Base-by-base conservation (phyloP, 768 basidiomycete genomes). In the Boletus rufocinnamomeus region DNA sequence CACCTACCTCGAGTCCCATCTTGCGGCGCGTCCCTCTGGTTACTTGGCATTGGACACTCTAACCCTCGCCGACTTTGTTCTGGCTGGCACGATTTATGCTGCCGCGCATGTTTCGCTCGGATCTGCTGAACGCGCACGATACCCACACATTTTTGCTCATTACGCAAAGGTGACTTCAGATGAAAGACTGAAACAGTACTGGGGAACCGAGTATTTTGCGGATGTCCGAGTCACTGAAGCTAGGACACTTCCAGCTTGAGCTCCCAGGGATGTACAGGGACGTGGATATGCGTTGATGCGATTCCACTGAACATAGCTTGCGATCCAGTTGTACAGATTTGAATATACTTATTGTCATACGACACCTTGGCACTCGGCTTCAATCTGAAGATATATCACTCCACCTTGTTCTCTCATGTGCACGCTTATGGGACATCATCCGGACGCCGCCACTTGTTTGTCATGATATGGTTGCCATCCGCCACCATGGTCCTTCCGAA, bases 61-160 rank as follows among this genome's bases (percentile, higher is more conserved):
- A 10, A 66, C 62, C 1, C 35, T 69, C 8, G 67, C 67, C 0
- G 67, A 69, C 28, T 50, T 69, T 27, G n/a, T 67, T 28, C 19
- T 69, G 13, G 60, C 51, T 23, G 38, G 65, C n/a, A 34, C 44
- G 3, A 54, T 56, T 6, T 51, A 25, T 19, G 25, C 28, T 34
- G 55, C 58, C 7, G 44, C 52, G 16, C 11, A 10, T 3, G 14
- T 47, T n/a, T 5, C 65, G 11, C 58, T 66, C 0, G 65, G 66
- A 30, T 49, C 57, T 19, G 50, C 49, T 11, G 57, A 67, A 14
- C 56, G 65, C 14, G 50, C 60, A 7, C 49, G 45, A 43, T 71
- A 60, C 44, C 57, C 60, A 0, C 52, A 57, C 27, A 4, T 64
- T 5, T 69, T 71, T 25, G 59, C 59, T 43, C 60, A 62, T 45